Evolutionary conservation across 192 early-diverging fungal genomes (phyloP).

Genomic region (Jimgerdemannia flammicorona): DNA sequence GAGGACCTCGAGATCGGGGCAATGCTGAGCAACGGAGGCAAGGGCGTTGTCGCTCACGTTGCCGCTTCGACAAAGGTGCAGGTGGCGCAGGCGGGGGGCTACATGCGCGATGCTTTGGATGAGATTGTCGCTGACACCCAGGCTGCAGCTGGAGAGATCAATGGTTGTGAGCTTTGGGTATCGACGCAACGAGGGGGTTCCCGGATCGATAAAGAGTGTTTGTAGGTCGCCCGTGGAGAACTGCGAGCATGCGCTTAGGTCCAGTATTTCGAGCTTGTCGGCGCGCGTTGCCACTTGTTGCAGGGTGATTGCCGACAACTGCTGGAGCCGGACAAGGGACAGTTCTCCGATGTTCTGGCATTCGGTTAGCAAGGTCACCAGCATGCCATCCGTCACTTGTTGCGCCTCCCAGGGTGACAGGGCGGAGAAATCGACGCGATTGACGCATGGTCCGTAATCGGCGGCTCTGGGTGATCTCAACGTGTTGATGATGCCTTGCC

Average conservation of each 20-base stretch:
- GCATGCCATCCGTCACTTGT: background rate
- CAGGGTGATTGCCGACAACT: background rate
- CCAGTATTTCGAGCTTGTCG: background rate
- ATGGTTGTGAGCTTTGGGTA: background rate
- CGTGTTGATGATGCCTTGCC: background rate
- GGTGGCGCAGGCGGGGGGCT: constrained; percentile 1
- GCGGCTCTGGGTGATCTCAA: background rate
- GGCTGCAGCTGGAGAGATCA: constrained; percentile 10
- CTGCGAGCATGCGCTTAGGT: background rate
- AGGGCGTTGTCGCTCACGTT: constrained; percentile 7
- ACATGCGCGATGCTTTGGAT: constrained; percentile 1
- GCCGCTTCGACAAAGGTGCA: constrained; percentile 8
- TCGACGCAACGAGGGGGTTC: too few relatives aligned
- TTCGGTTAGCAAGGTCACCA: background rate
- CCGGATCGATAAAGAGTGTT: background rate
- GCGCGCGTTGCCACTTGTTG: background rate
- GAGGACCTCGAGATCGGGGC: constrained; percentile 1
- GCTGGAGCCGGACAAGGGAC: background rate
- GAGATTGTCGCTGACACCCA: constrained; percentile 3
- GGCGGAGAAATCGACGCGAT: background rate
- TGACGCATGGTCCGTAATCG: background rate
- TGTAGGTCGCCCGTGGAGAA: background rate
- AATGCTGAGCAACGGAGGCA: constrained; percentile 1
- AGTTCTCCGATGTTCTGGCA: background rate
- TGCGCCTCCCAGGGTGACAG: background rate